Conservation (phyloP, 129 eudicot genomes). For the Escallonia herrerae region DNA sequence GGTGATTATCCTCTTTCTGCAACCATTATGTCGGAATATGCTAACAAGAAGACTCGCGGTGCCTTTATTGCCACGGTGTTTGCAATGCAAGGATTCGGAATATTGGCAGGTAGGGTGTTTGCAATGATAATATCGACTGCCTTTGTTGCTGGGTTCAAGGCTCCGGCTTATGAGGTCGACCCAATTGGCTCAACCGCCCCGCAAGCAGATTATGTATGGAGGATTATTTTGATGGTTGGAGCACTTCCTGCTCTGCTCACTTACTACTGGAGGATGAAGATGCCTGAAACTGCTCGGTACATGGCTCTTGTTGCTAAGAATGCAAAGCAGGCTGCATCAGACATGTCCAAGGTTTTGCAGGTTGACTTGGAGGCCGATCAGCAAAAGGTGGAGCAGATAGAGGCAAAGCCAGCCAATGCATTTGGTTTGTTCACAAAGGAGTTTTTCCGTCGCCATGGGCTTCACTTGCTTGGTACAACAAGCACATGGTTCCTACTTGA, state of each 20-base stretch:
- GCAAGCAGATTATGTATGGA: slow-evolving; percentile 42
- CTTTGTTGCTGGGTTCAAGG: slow-evolving; percentile 24
- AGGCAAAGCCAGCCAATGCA: slow-evolving; percentile 2
- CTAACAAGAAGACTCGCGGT: slow-evolving; percentile 33
- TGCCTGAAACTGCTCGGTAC: slow-evolving; percentile 57
- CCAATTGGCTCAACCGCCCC: slow-evolving; percentile 35
- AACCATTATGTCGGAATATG: slow-evolving; percentile 46
- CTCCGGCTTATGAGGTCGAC: slow-evolving; percentile 27
- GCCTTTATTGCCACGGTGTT: slow-evolving; percentile 43
- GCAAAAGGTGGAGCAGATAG: slow-evolving; percentile 14
- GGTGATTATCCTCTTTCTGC: slow-evolving; percentile 50
- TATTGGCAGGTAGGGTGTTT: slow-evolving; percentile 38
- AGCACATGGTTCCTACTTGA: no score
- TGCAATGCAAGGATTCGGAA: slow-evolving; percentile 49
- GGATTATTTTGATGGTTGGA: slow-evolving; percentile 43
- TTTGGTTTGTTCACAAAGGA: slow-evolving; percentile 51
- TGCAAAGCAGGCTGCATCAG: slow-evolving; percentile 43
- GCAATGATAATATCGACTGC: slow-evolving; percentile 31
- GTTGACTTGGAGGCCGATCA: slow-evolving; percentile 48
- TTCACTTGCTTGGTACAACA: no score
- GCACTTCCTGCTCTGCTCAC: slow-evolving; percentile 40
- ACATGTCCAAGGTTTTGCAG: slow-evolving; percentile 56
- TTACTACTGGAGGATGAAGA: slow-evolving; percentile 42
- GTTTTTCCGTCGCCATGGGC: slow-evolving; percentile 53
- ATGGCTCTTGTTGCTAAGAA: slow-evolving; percentile 48